Evolutionary conservation across 1,139 yeast genomes (phyloP).

Genomic region (Zygosaccharomyces sapae): DNA sequence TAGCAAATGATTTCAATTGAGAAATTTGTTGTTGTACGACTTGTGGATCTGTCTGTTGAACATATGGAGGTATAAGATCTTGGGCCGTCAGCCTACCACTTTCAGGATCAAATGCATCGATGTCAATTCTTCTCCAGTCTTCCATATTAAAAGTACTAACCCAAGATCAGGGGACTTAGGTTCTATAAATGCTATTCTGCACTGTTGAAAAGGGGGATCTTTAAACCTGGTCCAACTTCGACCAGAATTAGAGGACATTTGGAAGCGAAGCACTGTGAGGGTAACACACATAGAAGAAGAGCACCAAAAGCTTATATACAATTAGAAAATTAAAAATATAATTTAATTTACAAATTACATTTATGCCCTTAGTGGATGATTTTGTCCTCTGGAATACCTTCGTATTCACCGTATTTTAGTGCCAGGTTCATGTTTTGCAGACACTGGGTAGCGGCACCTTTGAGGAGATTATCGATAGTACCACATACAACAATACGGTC

Average conservation of each 20-base stretch:
- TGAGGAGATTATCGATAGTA: constrained; percentile 88
- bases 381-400: constrained; percentile 69
- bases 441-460: constrained; percentile 99
- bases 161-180: background rate
- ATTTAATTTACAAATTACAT: background rate
- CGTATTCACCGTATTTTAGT: constrained; percentile 87
- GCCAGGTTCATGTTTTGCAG: constrained; percentile 90
- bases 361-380: constrained; percentile 16
- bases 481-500: constrained; percentile 92
- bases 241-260: background rate
- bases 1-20: constrained; percentile 57
- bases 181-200: background rate
- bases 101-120: constrained; percentile 86
- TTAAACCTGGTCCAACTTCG: background rate
- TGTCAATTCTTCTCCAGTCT: constrained; percentile 75
- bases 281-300: background rate
- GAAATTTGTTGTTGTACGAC: constrained; percentile 55
- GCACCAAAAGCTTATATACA: background rate
- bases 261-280: background rate
- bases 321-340: too few species aligned
- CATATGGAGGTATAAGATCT: constrained; percentile 56
- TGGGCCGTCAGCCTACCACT: constrained; percentile 55
- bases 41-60: constrained; percentile 42
- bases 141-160: constrained; percentile 28
- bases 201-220: background rate